phyloP scores from a whole-genome alignment of 2,329 filamentous ascomycete species.

The Penicillium hesseltinei region DNA sequence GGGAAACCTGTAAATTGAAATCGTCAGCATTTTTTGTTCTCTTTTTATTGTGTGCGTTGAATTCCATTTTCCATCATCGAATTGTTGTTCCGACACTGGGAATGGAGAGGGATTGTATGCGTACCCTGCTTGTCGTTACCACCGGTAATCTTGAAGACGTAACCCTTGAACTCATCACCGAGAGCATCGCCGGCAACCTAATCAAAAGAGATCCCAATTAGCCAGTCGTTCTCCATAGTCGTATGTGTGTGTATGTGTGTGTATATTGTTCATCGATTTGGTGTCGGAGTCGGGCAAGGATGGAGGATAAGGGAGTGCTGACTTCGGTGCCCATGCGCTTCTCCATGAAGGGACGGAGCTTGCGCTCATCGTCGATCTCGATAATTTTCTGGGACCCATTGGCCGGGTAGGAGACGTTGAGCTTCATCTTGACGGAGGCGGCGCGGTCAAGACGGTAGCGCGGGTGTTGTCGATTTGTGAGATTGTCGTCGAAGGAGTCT shows the following conservation, averaged over 20 bases:
- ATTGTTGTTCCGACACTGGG: background rate
- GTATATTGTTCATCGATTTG: slow-evolving; percentile 2
- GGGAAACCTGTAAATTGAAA: slow-evolving; percentile 67
- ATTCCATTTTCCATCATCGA: background rate
- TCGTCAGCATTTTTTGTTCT: slow-evolving; percentile 27
- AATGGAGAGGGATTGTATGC: slow-evolving; percentile 15
- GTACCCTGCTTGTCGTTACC: slow-evolving; percentile 99
- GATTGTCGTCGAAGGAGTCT: slow-evolving; percentile 39
- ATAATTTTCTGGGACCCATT: slow-evolving; percentile 99
- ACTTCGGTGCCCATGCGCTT: slow-evolving; percentile 72
- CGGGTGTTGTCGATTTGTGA: slow-evolving; percentile 43
- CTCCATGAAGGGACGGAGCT: slow-evolving; percentile 98
- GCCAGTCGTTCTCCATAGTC: slow-evolving; percentile 24
- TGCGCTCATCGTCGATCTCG: slow-evolving; percentile 99
- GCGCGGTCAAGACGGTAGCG: slow-evolving; percentile 50
- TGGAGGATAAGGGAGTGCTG: slow-evolving; percentile 31
- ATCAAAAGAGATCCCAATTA: slow-evolving; percentile 34
- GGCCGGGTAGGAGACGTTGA: slow-evolving; percentile 86
- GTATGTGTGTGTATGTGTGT: slow-evolving; percentile 23
- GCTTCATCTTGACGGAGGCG: slow-evolving; percentile 66
- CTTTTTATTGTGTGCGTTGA: background rate
- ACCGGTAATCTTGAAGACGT: slow-evolving; percentile 98
- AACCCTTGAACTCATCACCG: slow-evolving; percentile 99
- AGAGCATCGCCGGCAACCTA: slow-evolving; percentile 89
- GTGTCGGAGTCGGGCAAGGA: slow-evolving; percentile 15